These are phyloP conservation scores for Mucor indicus DNA, from an alignment of 371 early-diverging fungal genomes.

Conservation along the genomic window DNA sequence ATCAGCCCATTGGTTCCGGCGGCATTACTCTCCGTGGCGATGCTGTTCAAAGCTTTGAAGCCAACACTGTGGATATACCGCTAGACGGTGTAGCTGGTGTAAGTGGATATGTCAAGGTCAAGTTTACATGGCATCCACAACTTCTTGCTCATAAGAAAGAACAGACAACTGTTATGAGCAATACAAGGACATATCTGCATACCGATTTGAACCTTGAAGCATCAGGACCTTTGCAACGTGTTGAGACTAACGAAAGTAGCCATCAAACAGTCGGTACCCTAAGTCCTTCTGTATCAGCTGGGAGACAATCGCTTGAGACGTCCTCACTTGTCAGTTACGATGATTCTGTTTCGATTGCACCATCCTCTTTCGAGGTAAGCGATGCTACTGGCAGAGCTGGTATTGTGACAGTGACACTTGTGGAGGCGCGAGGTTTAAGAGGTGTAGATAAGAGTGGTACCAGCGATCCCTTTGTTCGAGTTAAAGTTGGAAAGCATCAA, in stretches of 20 bases:
- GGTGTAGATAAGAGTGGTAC: conserved; percentile 64
- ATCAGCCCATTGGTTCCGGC: conserved; percentile 44
- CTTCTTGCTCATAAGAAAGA: conserved; percentile 37
- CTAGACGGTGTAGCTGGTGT: conserved; percentile 45
- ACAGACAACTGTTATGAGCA: conserved; percentile 36
- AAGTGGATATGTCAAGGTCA: conserved; percentile 34
- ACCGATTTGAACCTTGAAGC: conserved; percentile 17
- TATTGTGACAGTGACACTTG: conserved; percentile 42
- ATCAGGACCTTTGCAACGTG: conserved; percentile 14
- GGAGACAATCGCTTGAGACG: not conserved
- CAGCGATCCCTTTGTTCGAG: conserved; percentile 60
- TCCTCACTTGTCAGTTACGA: conserved; percentile 4
- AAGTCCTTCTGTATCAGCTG: not conserved
- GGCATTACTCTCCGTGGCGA: conserved; percentile 43
- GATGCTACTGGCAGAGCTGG: conserved; percentile 35
- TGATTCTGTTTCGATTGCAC: conserved; percentile 19
- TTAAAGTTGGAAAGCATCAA: conserved; percentile 53
- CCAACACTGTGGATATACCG: conserved; percentile 35
- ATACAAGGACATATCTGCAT: conserved; percentile 14
- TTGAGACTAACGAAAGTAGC: too few relatives aligned
- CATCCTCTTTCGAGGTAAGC: conserved; percentile 8
- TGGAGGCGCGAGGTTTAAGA: conserved; percentile 58
- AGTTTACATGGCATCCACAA: conserved; percentile 47
- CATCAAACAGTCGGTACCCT: not conserved
- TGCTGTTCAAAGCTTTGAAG: conserved; percentile 36